phyloP scores from a whole-genome alignment of 805 yeast species.

The Candida hispaniensis region DNA sequence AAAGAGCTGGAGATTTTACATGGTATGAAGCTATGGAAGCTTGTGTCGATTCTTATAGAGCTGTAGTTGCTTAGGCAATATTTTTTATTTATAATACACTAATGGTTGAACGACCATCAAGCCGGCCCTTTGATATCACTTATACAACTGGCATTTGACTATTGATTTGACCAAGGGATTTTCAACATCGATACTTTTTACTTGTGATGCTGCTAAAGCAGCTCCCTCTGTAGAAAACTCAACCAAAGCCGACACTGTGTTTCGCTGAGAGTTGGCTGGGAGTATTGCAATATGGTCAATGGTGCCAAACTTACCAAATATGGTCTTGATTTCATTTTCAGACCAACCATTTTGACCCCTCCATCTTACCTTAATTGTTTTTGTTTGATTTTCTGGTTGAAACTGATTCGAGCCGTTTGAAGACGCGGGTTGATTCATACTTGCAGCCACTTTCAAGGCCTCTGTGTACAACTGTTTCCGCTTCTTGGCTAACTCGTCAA shows the following conservation, averaged over 20 bases:
- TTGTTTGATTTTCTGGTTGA: slow-evolving; percentile 7
- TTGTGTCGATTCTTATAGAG: slow-evolving; percentile 15
- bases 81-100: background rate
- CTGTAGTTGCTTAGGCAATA: slow-evolving; percentile 1
- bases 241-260: slow-evolving; percentile 11
- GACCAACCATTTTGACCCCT: slow-evolving; percentile 1
- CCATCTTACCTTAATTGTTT: slow-evolving; percentile 4
- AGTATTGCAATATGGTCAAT: slow-evolving; percentile 14
- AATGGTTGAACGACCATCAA: background rate
- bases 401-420: background rate
- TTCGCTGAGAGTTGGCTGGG: slow-evolving; percentile 6
- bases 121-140: background rate
- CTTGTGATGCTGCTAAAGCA: slow-evolving; percentile 12
- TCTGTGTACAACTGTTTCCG: slow-evolving; percentile 17
- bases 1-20: slow-evolving; percentile 11
- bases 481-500: slow-evolving; percentile 17
- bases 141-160: too few relatives aligned
- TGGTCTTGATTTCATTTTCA: slow-evolving; percentile 4
- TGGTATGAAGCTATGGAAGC: slow-evolving; percentile 17
- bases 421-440: background rate
- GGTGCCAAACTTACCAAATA: slow-evolving; percentile 8
- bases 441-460: slow-evolving; percentile 12
- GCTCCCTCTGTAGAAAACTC: slow-evolving; percentile 10
- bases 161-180: background rate
- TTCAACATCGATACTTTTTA: background rate